phyloP scores from a whole-genome alignment of 805 yeast species.

The Cyberlindnera americana region DNA sequence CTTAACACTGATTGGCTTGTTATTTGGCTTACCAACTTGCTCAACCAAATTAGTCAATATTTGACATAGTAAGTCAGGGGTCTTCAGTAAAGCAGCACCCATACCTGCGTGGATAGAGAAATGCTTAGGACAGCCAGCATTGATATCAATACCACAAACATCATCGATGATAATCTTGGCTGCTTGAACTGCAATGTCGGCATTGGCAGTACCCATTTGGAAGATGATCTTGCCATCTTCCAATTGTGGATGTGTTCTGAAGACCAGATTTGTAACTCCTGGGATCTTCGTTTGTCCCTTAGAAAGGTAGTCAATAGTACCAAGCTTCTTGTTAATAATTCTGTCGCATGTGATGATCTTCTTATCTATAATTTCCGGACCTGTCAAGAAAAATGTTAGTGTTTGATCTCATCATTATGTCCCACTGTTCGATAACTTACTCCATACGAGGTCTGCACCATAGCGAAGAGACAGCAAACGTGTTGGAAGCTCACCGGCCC shows the following conservation, averaged over 20 bases:
- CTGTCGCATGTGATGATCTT: constrained; percentile 72
- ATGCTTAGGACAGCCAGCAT: constrained; percentile 97
- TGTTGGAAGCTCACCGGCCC: constrained; percentile 93
- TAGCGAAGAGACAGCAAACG: constrained; percentile 72
- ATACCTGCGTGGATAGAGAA: constrained; percentile 92
- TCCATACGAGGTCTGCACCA: constrained; percentile 96
- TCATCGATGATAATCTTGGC: constrained; percentile 77
- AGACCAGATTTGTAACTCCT: constrained; percentile 54
- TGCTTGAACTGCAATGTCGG: constrained; percentile 85
- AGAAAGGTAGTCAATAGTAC: constrained; percentile 58
- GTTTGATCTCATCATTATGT: neutral
- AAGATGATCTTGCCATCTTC: constrained; percentile 74
- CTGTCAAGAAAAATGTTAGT: constrained; percentile 13
- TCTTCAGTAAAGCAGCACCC: constrained; percentile 90
- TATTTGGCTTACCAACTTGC: constrained; percentile 72
- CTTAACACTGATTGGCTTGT: constrained; percentile 85
- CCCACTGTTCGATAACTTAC: constrained; percentile 24
- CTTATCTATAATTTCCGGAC: constrained; percentile 89
- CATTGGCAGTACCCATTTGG: constrained; percentile 85
- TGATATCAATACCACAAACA: constrained; percentile 90
- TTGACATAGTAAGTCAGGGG: constrained; percentile 73
- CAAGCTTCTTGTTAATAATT: constrained; percentile 48
- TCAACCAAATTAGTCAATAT: constrained; percentile 68
- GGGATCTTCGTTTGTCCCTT: constrained; percentile 40
- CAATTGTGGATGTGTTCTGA: constrained; percentile 62